Evolutionary conservation across 345 rosid species (phyloP), one percentile per base, ranked within the genome.

Genomic region (Brassica juncea): DNA sequence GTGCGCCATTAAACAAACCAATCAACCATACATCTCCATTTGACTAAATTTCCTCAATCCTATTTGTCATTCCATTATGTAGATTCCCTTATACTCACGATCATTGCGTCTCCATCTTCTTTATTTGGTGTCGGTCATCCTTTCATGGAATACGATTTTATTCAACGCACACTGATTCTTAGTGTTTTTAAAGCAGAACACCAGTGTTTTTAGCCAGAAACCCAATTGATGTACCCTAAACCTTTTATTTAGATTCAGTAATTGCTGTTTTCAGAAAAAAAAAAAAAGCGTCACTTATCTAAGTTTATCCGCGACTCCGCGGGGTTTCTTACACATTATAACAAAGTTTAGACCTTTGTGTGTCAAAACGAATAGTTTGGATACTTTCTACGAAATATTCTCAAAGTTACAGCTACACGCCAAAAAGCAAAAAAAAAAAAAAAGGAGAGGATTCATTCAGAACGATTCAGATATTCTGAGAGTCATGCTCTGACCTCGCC

Each of bases 401-500:
- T 57, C 47, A 7, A 16, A 68, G 4, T 4, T 8, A 59, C 32
- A 30, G 68, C 42, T 19, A 16, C 9, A 74, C 54, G 35, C 21
- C 1, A 55, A 34, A 34, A 34, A 8, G 14, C 0, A 37, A 57
- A 57, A 27, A 19, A 21, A 14, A 32, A 49, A n/a, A 49, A 5
- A 49, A 49, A n/a, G 7, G 5, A 70, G 25, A 23, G 25, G 25
- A 23, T 23, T 23, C 25, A 23, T 16, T 60, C 4, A 25, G 78
- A 79, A 66, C 25, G 9, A 32, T 68, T 73, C 58, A 79, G 74
- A 72, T 49, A 79, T 73, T 68, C 4, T 12, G 12, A 55, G 61
- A 79, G 77, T 47, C 65, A 6, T 65, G 42, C 68, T 73, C 66
- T 68, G 8, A 30, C 57, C 68, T 71, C 47, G 54, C 44, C 58